Evolutionary conservation across 2,329 filamentous ascomycete species (phyloP).

Genomic region (Coleophoma eucalyptorum): DNA sequence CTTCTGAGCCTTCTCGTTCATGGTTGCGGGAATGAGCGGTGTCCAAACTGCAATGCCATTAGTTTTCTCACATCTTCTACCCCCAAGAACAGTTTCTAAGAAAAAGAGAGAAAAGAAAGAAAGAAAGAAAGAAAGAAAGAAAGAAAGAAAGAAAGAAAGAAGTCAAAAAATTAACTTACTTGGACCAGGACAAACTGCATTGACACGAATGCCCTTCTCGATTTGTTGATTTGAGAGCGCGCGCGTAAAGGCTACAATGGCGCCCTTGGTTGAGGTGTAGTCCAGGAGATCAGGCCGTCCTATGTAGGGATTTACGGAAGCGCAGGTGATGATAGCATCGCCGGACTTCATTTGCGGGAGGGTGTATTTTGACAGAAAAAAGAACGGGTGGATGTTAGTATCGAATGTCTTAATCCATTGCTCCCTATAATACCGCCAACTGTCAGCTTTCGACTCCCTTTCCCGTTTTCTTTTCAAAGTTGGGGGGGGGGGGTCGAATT

Average conservation of each 20-base stretch:
- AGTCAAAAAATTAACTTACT: slow-evolving; percentile 27
- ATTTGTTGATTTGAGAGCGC: slow-evolving; percentile 73
- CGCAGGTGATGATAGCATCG: slow-evolving; percentile 79
- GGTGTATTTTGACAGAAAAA: slow-evolving; percentile 75
- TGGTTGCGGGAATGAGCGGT: slow-evolving; percentile 69
- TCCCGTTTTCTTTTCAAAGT: no score
- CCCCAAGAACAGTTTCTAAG: neutral
- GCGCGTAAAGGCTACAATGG: slow-evolving; percentile 75
- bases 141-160: neutral
- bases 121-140: neutral
- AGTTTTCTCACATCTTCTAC: neutral
- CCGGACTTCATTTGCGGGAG: slow-evolving; percentile 73
- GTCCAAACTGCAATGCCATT: slow-evolving; percentile 52
- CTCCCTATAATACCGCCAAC: slow-evolving; percentile 42
- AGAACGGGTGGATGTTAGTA: slow-evolving; percentile 79
- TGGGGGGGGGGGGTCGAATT: no score
- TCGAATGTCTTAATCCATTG: slow-evolving; percentile 80
- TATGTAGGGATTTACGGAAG: slow-evolving; percentile 79
- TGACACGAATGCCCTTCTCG: slow-evolving; percentile 69
- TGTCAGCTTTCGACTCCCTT: neutral
- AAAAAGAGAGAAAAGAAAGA: neutral
- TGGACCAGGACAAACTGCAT: slow-evolving; percentile 72
- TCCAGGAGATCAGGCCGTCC: slow-evolving; percentile 77
- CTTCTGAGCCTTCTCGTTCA: slow-evolving; percentile 67
- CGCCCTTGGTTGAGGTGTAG: slow-evolving; percentile 77